These are phyloP conservation scores for Leptographium procerum DNA, from an alignment of 2,329 filamentous ascomycete genomes.

Conservation along the genomic window DNA sequence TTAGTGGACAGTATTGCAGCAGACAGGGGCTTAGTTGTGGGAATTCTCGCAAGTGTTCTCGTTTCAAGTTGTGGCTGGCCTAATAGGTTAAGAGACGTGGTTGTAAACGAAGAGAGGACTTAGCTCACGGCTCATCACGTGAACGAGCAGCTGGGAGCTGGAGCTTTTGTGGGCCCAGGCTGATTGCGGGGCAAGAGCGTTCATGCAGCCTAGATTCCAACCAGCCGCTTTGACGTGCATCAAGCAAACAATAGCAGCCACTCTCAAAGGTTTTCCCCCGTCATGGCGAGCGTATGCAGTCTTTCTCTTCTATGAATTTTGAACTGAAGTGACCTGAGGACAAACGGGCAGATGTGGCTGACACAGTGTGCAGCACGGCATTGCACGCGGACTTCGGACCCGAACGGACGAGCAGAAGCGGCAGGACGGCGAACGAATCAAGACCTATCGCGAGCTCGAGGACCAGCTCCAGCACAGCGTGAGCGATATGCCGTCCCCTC, in stretches of 20 bases:
- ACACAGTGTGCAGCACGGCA: constrained; percentile 56
- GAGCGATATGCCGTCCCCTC: constrained; percentile 3
- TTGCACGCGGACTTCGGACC: constrained; percentile 55
- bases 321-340: not conserved
- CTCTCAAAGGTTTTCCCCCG: not conserved
- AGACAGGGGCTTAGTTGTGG: not conserved
- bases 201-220: not conserved
- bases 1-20: not conserved
- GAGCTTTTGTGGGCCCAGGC: not conserved
- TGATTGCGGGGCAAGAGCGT: not conserved
- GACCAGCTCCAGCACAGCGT: constrained; percentile 56
- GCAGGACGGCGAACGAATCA: constrained; percentile 65
- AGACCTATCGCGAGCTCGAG: constrained; percentile 62
- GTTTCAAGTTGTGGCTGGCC: no score
- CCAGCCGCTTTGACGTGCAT: not conserved
- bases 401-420: constrained; percentile 59
- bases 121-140: not conserved
- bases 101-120: no score
- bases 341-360: constrained; percentile 3
- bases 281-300: constrained; percentile 10
- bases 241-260: not conserved
- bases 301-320: not conserved
- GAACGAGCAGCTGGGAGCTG: not conserved
- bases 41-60: not conserved
- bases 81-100: not conserved